These are phyloP conservation scores for Diaporthe humulicola DNA, from an alignment of 2,329 filamentous ascomycete genomes.

Conservation along the genomic window DNA sequence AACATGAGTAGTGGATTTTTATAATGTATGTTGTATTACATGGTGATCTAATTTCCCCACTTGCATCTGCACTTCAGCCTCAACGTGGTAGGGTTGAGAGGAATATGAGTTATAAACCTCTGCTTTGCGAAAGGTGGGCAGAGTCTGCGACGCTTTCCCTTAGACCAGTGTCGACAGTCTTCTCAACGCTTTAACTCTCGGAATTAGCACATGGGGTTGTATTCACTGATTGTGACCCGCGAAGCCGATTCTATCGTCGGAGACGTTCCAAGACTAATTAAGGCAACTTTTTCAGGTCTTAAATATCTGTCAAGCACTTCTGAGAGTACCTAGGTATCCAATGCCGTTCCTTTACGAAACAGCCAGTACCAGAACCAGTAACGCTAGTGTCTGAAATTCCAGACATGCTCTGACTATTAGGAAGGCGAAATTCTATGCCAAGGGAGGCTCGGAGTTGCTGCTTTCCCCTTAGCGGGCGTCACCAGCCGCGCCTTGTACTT, in stretches of 20 bases:
- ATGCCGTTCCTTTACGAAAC: too few species aligned
- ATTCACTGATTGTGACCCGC: neutral
- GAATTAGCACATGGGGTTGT: neutral
- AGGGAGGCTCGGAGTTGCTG: neutral
- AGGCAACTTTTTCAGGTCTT: too few species aligned
- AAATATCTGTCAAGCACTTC: neutral
- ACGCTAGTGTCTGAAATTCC: too few species aligned
- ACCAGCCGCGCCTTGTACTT: neutral
- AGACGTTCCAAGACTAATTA: neutral
- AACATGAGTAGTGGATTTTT: neutral
- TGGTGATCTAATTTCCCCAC: neutral
- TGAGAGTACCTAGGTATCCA: neutral
- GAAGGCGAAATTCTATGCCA: neutral
- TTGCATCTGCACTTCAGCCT: neutral
- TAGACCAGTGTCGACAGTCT: neutral
- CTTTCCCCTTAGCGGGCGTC: neutral
- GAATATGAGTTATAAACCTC: too few species aligned
- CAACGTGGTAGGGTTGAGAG: neutral
- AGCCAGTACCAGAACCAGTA: neutral
- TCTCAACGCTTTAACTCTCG: neutral
- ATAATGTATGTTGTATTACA: slow-evolving; percentile 14
- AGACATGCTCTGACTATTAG: neutral
- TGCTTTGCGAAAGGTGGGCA: neutral
- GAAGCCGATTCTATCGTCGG: neutral
- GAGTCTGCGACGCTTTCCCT: neutral